Evolutionary conservation across 2,329 filamentous ascomycete species (phyloP).

Genomic region (Polytolypa hystricis): DNA sequence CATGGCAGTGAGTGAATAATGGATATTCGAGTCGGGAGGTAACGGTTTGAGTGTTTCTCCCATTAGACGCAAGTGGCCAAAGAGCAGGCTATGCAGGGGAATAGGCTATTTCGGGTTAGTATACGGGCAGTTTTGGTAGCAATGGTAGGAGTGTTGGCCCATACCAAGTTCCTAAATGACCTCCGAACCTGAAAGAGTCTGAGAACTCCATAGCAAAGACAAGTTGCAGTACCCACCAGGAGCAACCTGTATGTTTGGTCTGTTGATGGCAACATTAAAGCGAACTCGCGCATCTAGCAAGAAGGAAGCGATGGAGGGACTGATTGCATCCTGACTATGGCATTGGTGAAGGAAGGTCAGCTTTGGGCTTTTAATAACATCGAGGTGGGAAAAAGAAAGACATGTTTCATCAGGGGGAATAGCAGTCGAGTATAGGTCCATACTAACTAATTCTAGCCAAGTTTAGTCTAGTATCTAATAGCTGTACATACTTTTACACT

Average conservation of each 20-base stretch:
- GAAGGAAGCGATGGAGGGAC: too few species aligned
- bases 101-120: conserved; percentile 3
- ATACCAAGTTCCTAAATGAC: background rate
- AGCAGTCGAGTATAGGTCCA: too few species aligned
- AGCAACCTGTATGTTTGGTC: background rate
- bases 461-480: too few species aligned
- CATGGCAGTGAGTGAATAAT: conserved; percentile 1
- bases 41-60: background rate
- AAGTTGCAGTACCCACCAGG: background rate
- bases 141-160: background rate
- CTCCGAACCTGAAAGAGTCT: conserved; percentile 2
- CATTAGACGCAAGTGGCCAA: conserved; percentile 2
- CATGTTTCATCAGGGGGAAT: too few species aligned
- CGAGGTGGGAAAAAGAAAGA: too few species aligned
- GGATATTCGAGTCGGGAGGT: background rate
- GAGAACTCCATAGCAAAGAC: background rate
- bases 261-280: too few species aligned
- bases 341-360: too few species aligned
- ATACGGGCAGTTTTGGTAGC: background rate
- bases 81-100: conserved; percentile 3
- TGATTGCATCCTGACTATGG: too few species aligned
- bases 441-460: too few species aligned
- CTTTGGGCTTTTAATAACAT: too few species aligned
- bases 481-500: too few species aligned
- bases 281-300: too few species aligned